Base-by-base conservation (phyloP, 2,329 filamentous ascomycete genomes). In the Curvularia spicifera region DNA sequence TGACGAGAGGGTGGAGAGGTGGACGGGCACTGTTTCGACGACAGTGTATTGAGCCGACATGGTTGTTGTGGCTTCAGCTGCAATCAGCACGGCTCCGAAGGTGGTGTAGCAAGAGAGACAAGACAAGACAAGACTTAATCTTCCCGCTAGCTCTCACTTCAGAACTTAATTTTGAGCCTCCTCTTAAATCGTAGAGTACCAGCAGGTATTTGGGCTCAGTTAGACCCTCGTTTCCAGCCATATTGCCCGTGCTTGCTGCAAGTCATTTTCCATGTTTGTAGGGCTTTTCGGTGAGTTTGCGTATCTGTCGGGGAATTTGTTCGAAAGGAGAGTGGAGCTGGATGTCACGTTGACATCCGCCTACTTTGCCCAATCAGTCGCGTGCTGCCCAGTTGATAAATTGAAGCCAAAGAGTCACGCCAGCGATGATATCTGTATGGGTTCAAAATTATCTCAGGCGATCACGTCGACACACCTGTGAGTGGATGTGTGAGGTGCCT, bases 261-360 rank as follows among this genome's bases (percentile, higher is more conserved):
- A 18, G 15, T 31, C 44, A 43, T 29, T 24, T 35, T 42, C 7
- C n/a, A n/a, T 35, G 37, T 29, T n/a, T 10, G 12, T 45, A 29
- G 43, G 3, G 52, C 13, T 2, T 43, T 31, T 55, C 52, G 52
- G 52, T n/a, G 44, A 50, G 28, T 55, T 55, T 55, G 44, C n/a
- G 45, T 13, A 13, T 9, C 8, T 44, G n/a, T 55, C 52, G 52
- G 52, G 8, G 37, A 24, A 55, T 55, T 55, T 49, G 37, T 50
- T 18, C 20, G 24, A 18, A 24, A 24, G 22, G 3, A 29, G 18
- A 15, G 29, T 26, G 22, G 37, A 49, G 44, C n/a, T 42, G 13
- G 29, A 47, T 10, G 29, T 35, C 31, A 33, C 10, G 7, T 10
- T 2, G 33, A 35, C 9, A 4, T 20, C 28, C 8, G 45, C 35